Evolutionary conservation across 1,284 basidiomycete species (phyloP).

Genomic region (Puccinia sorghi): DNA sequence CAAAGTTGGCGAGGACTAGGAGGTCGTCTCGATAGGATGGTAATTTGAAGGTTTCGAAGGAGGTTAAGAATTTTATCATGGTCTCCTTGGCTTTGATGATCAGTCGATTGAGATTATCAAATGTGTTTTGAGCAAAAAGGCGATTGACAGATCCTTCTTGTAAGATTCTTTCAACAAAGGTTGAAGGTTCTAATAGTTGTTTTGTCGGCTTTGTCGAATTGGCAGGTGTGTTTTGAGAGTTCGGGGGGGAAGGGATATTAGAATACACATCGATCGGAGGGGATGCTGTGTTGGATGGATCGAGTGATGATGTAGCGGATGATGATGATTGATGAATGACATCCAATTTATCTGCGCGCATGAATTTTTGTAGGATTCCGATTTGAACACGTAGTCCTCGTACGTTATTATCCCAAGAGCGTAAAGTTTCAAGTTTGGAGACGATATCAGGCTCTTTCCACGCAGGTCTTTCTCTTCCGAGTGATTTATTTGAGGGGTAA

Average conservation of each 20-base stretch:
- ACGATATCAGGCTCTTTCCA: conserved; percentile 71
- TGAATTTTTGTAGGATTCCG: conserved; percentile 79
- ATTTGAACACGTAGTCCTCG: conserved; percentile 76
- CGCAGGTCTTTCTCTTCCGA: conserved; percentile 74
- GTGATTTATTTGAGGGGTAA: conserved; percentile 79
- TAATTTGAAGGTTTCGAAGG: conserved; percentile 80
- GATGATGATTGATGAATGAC: conserved; percentile 68
- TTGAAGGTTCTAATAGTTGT: conserved; percentile 62
- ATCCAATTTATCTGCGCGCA: conserved; percentile 83
- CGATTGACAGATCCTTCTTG: conserved; percentile 94
- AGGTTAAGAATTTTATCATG: conserved; percentile 73
- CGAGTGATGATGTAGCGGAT: conserved; percentile 58
- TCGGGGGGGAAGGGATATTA: background rate
- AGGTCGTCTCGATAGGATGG: conserved; percentile 91
- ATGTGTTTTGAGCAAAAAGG: conserved; percentile 89
- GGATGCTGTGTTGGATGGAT: conserved; percentile 55
- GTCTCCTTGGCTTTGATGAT: conserved; percentile 83
- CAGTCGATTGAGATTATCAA: conserved; percentile 81
- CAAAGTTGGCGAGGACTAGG: conserved; percentile 90
- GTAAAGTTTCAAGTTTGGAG: conserved; percentile 77
- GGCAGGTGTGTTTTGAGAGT: conserved; percentile 55
- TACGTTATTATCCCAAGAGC: conserved; percentile 83
- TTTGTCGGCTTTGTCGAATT: conserved; percentile 30
- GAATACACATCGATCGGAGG: conserved; percentile 1
- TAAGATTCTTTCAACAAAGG: conserved; percentile 86